Base-by-base conservation (phyloP, 1,139 yeast genomes). In the Spencermartinsiella ligniputridi region DNA sequence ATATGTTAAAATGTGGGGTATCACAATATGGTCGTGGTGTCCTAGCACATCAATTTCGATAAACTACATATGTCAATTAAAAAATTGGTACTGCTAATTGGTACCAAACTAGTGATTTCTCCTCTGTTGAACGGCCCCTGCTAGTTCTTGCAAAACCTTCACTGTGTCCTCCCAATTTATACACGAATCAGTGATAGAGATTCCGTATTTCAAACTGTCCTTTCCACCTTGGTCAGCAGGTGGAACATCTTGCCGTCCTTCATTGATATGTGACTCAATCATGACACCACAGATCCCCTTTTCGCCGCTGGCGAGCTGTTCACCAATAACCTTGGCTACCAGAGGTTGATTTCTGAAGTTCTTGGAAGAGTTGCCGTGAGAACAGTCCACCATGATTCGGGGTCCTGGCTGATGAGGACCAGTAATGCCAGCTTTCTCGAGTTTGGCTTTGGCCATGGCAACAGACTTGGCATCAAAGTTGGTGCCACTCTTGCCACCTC, bases 141-240 rank as follows among this genome's bases (percentile, higher is more conserved):
- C 83, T 58, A 92, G 77, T 34, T 71, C 70, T 48, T 76, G 75
- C 59, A 92, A 75, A 42, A 87, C 92, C 13, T 69, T 72, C 51
- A 76, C 89, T 32, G 97, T 92, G 49, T 79, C 75, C 38, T 84
- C 90, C 86, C 95, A 87, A 55, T 86, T 78, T 53, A 92, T 89
- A 74, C 98, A 92, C 32, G 96, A 96, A 68, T 92, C 97, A 30
- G 98, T 92, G 60, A 92, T 90, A 40, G 96, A 86, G 56, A 92
- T 86, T 47, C 97, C 97, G 69, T 92, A 90, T 58, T 82, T 78
- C 66, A 90, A 75, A 41, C 73, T 76, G 51, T 76, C 78, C 63
- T 83, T 83, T 41, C 94, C 95, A 50, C 83, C 87, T 51, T 79
- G 68, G 33, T 70, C 72, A 8, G 68, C 75, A 39, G 86, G 79